A percentile compares a stretch with the other conserved stretches of the same genome.
phyloP scores from a whole-genome alignment of 176 grass and related monocot genomes.

The Oryza glaberrima region DNA sequence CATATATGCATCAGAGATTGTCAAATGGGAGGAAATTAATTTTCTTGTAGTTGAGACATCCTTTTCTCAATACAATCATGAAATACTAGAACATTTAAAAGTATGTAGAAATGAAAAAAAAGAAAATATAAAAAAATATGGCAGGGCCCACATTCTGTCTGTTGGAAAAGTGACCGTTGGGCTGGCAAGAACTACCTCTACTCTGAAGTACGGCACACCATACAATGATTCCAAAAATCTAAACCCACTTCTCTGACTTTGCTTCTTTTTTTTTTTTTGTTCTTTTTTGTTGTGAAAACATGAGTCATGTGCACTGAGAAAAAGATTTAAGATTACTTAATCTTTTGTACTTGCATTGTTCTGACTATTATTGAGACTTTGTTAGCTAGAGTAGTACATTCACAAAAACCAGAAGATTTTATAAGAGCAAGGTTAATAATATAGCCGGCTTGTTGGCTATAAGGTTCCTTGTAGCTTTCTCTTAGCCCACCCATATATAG shows the following conservation, averaged over 20 bases:
- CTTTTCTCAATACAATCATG: constrained; percentile 41
- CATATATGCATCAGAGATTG: neutral
- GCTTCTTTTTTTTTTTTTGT: neutral
- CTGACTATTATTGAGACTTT: constrained; percentile 11
- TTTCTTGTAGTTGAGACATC: constrained; percentile 42
- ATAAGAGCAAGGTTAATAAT: no score
- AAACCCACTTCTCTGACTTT: constrained; percentile 29
- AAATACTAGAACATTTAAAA: neutral
- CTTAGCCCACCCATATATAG: no score
- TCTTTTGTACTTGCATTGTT: constrained; percentile 12
- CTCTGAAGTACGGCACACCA: neutral
- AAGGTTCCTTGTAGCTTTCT: no score
- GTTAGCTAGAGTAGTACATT: neutral
- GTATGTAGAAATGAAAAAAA: neutral
- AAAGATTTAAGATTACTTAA: neutral
- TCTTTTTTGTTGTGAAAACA: constrained; percentile 11
- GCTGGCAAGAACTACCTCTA: constrained; percentile 28
- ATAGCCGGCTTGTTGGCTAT: no score
- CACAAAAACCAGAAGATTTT: neutral
- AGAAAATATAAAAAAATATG: neutral
- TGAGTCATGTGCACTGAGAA: constrained; percentile 12
- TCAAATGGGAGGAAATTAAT: neutral
- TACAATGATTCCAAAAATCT: constrained; percentile 26
- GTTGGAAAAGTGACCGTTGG: constrained; percentile 47
- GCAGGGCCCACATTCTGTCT: neutral